Percentiles rank a stretch among this genome's conserved stretches.
Conservation (phyloP, 495 filamentous ascomycete genomes). For the Talaromyces proteolyticus region DNA sequence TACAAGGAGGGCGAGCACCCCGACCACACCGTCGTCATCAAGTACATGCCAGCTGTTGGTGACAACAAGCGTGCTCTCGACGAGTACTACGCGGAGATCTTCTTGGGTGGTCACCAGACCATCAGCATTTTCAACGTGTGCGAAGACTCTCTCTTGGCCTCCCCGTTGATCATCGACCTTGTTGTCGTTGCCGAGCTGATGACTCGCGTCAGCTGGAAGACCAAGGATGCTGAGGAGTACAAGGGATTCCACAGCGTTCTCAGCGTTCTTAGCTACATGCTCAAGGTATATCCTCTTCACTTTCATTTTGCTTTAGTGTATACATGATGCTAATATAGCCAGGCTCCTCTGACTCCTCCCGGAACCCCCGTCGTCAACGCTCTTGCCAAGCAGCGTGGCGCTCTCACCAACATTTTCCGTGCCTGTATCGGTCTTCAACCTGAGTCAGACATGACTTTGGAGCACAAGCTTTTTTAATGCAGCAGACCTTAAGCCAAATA, state of each 20-base stretch:
- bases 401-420: conserved; percentile 97
- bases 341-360: conserved; percentile 87
- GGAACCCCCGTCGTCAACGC: conserved; percentile 96
- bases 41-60: conserved; percentile 98
- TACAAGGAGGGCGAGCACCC: conserved; percentile 87
- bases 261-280: conserved; percentile 97
- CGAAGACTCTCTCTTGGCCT: conserved; percentile 97
- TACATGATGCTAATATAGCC: conserved; percentile 5
- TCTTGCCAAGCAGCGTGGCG: conserved; percentile 91
- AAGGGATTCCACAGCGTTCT: conserved; percentile 96
- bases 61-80: conserved; percentile 99
- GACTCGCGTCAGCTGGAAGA: conserved; percentile 93
- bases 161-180: conserved; percentile 94
- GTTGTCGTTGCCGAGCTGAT: conserved; percentile 92
- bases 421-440: conserved; percentile 96
- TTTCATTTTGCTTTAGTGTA: neutral
- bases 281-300: conserved; percentile 61
- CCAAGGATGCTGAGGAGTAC: conserved; percentile 59
- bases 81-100: conserved; percentile 99
- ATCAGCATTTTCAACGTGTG: conserved; percentile 98
- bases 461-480: conserved; percentile 89
- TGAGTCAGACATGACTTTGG: conserved; percentile 98
- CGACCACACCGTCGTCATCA: conserved; percentile 88
- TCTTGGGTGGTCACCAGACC: conserved; percentile 97
- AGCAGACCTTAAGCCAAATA: conserved; percentile 2